Evolutionary conservation across 805 yeast species (phyloP).

Genomic region (Ogataea polymorpha): DNA sequence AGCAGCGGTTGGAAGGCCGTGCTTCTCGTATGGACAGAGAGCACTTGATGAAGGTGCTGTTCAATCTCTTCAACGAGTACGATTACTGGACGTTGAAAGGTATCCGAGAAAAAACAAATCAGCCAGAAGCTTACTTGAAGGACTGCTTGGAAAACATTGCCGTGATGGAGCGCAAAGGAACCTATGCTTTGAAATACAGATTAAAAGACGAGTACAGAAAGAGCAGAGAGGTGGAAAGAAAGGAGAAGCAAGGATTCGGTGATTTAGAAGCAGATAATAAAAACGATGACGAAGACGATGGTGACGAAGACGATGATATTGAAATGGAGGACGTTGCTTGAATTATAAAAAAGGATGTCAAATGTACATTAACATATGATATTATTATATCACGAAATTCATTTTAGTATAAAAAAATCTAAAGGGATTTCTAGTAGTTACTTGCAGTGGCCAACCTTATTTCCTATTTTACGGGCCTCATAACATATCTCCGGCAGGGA

Average conservation of each 20-base stretch:
- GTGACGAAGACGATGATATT: conserved; percentile 53
- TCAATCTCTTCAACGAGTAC: conserved; percentile 87
- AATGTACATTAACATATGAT: conserved; percentile 3
- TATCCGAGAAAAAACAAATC: conserved; percentile 86
- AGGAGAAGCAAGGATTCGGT: conserved; percentile 51
- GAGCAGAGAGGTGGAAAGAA: conserved; percentile 72
- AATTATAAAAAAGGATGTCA: not conserved
- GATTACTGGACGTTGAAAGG: conserved; percentile 98
- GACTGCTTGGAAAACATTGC: conserved; percentile 92
- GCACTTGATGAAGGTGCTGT: conserved; percentile 82
- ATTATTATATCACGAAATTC: too few relatives aligned
- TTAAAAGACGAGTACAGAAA: conserved; percentile 86
- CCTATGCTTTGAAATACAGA: conserved; percentile 89
- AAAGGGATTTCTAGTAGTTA: conserved; percentile 4
- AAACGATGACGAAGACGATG: conserved; percentile 27
- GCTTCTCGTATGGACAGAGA: conserved; percentile 93
- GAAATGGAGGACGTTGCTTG: conserved; percentile 72
- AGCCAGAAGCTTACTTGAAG: conserved; percentile 90
- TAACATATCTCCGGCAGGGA: too few relatives aligned
- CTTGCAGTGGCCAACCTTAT: not conserved
- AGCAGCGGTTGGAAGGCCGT: conserved; percentile 65
- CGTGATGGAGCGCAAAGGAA: conserved; percentile 86
- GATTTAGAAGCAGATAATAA: conserved; percentile 40
- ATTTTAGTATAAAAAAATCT: not conserved
- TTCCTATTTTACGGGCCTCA: not conserved